These are phyloP conservation scores for Candida dendrica DNA, from an alignment of 805 yeast species.

Conservation along the genomic window DNA sequence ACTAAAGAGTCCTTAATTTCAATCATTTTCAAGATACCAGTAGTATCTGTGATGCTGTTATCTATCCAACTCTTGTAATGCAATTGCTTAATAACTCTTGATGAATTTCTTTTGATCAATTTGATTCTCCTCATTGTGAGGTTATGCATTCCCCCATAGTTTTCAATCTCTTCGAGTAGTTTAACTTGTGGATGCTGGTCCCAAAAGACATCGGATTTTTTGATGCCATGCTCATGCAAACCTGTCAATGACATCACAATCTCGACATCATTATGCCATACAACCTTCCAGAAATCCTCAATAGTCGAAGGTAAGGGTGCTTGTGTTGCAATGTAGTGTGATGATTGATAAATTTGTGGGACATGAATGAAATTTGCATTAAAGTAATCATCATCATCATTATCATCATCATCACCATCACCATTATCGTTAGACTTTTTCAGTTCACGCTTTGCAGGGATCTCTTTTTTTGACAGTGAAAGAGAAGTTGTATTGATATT, in stretches of 20 bases:
- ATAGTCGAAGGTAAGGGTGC: conserved; percentile 78
- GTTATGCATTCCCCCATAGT: conserved; percentile 23
- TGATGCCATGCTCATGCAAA: conserved; percentile 63
- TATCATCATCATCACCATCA: conserved; percentile 33
- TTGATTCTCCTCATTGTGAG: conserved; percentile 24
- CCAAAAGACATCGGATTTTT: conserved; percentile 87
- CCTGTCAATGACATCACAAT: conserved; percentile 73
- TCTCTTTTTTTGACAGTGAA: neutral
- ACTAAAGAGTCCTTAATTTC: conserved; percentile 23
- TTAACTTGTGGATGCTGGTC: conserved; percentile 38
- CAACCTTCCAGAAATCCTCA: conserved; percentile 87
- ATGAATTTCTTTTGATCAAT: conserved; percentile 15
- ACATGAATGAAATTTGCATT: conserved; percentile 71
- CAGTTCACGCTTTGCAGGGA: neutral
- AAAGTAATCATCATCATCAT: conserved; percentile 51
- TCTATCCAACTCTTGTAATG: conserved; percentile 83
- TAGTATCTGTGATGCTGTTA: conserved; percentile 52
- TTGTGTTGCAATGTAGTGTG: conserved; percentile 74
- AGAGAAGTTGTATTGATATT: too few relatives aligned
- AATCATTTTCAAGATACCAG: conserved; percentile 23
- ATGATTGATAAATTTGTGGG: conserved; percentile 30
- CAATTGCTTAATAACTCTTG: conserved; percentile 53
- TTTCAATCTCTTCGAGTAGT: conserved; percentile 21
- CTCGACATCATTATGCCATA: conserved; percentile 55
- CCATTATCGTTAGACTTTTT: conserved; percentile 4